phyloP scores from a whole-genome alignment of 305 asterid genomes.

The Fraxinus baroniana region DNA sequence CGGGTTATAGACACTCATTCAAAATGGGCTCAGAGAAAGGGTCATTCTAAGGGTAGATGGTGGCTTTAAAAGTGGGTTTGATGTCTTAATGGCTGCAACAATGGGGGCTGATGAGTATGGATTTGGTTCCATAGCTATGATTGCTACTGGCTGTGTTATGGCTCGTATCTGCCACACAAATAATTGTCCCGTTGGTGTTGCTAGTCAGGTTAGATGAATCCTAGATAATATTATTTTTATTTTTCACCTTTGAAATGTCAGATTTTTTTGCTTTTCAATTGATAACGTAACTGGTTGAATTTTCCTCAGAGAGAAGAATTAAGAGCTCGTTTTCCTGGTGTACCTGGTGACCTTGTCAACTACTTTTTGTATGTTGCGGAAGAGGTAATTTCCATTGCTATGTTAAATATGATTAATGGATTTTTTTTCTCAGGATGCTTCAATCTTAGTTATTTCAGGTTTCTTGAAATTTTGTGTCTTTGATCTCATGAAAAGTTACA shows the following conservation, averaged over 20 bases:
- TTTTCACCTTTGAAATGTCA: background rate
- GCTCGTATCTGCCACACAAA: constrained; percentile 60
- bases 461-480: background rate
- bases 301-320: constrained; percentile 50
- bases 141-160: constrained; percentile 61
- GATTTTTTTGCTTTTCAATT: background rate
- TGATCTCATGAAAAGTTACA: background rate
- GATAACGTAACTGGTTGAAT: background rate
- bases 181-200: constrained; percentile 63
- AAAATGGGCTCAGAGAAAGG: constrained; percentile 52
- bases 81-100: constrained; percentile 52
- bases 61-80: constrained; percentile 55
- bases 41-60: constrained; percentile 57
- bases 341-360: constrained; percentile 56
- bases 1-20: constrained; percentile 40
- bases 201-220: constrained; percentile 42
- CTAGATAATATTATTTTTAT: background rate
- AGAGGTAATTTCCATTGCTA: constrained; percentile 36
- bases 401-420: background rate
- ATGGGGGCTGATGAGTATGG: constrained; percentile 65
- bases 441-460: background rate
- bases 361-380: constrained; percentile 52
- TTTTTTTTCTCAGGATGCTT: background rate
- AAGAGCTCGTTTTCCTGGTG: constrained; percentile 61
- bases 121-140: constrained; percentile 56